phyloP scores from a whole-genome alignment of 106 monocot species.

The Vanilla planifolia region DNA sequence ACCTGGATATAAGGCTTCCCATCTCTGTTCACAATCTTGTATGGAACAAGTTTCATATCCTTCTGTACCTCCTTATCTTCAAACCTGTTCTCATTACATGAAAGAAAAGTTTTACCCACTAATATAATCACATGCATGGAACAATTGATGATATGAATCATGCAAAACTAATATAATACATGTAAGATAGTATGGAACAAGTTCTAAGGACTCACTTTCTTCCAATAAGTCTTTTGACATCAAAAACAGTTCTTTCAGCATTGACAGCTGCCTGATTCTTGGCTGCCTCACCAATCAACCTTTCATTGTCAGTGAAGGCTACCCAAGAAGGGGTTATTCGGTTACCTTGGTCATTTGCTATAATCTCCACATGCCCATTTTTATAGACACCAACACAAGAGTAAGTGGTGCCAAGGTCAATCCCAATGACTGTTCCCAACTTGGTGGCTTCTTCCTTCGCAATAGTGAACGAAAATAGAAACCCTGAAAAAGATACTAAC shows the following conservation, averaged over 20 bases:
- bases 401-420: constrained; percentile 40
- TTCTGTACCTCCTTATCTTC: constrained; percentile 29
- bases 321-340: constrained; percentile 42
- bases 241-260: constrained; percentile 35
- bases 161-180: background rate
- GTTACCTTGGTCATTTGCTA: constrained; percentile 40
- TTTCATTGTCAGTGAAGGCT: constrained; percentile 30
- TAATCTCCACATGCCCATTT: constrained; percentile 34
- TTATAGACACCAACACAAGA: constrained; percentile 35
- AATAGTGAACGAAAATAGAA: constrained; percentile 12
- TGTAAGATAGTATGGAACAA: too few species aligned
- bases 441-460: constrained; percentile 30
- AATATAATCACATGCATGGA: too few species aligned
- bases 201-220: constrained; percentile 29
- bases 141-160: too few species aligned
- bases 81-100: constrained; percentile 3
- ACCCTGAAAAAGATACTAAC: constrained; percentile 9
- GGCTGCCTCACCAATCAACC: constrained; percentile 31
- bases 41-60: constrained; percentile 29
- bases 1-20: constrained; percentile 28
- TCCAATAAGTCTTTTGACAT: constrained; percentile 37
- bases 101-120: background rate
- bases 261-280: constrained; percentile 36
- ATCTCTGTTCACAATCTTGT: constrained; percentile 30
- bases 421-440: constrained; percentile 39